Percentiles rank a stretch among this genome's conserved stretches.
Evolutionary conservation across 805 yeast genomes (phyloP).

Genomic region (Teunomyces barrocoloradensis): DNA sequence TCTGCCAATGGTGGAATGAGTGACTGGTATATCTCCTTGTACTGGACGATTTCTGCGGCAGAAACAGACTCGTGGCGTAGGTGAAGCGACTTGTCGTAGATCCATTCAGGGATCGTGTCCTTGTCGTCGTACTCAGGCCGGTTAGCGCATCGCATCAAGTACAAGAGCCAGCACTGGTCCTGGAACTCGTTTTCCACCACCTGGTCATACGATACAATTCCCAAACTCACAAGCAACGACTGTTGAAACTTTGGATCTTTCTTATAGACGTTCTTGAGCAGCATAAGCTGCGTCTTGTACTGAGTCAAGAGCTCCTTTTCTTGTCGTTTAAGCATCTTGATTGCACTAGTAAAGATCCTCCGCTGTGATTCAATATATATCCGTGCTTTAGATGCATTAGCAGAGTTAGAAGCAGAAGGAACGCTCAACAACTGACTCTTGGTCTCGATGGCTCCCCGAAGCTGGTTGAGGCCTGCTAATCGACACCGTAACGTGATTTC

Average conservation of each 20-base stretch:
- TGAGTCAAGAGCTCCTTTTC: constrained; percentile 47
- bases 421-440: constrained; percentile 32
- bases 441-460: constrained; percentile 50
- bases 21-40: constrained; percentile 50
- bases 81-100: constrained; percentile 37
- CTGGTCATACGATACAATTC: constrained; percentile 53
- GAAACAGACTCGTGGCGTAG: constrained; percentile 41
- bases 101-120: constrained; percentile 50
- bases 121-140: constrained; percentile 30
- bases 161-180: constrained; percentile 59
- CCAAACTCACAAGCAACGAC: constrained; percentile 55
- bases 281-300: constrained; percentile 44
- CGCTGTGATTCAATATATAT: constrained; percentile 51
- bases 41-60: constrained; percentile 55
- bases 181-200: constrained; percentile 46
- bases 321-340: constrained; percentile 42
- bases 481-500: constrained; percentile 50
- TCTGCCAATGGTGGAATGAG: constrained; percentile 47
- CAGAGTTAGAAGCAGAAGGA: neutral
- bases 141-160: constrained; percentile 61
- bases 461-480: constrained; percentile 58
- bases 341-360: constrained; percentile 40
- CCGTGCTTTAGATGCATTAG: constrained; percentile 27
- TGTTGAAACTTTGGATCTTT: constrained; percentile 53
- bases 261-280: constrained; percentile 58